These are phyloP conservation scores for Nannizzia gypsea DNA, from an alignment of 2,329 filamentous ascomycete genomes.

Conservation along the genomic window DNA sequence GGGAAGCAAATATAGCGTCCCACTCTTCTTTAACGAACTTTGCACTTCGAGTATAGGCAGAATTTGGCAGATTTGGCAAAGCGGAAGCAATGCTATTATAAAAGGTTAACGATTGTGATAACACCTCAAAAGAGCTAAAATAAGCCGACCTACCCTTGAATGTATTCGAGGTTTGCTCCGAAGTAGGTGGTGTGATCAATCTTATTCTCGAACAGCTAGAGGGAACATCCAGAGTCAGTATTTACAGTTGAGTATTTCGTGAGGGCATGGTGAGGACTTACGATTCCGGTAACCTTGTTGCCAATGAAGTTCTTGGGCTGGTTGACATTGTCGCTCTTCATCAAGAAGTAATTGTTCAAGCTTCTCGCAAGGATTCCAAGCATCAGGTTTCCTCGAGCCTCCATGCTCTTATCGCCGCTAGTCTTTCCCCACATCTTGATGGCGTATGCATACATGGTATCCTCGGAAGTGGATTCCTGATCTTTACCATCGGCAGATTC, in stretches of 20 bases:
- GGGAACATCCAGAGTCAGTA: not conserved
- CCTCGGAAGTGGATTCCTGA: slow-evolving; percentile 76
- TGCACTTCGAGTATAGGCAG: slow-evolving; percentile 52
- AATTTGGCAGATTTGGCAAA: slow-evolving; percentile 57
- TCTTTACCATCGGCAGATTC: slow-evolving; percentile 44
- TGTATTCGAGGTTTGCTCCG: slow-evolving; percentile 57
- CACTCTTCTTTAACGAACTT: slow-evolving; percentile 74
- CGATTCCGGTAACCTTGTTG: slow-evolving; percentile 59
- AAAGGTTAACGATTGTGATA: not conserved
- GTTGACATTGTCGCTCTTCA: slow-evolving; percentile 55
- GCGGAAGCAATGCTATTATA: slow-evolving; percentile 58
- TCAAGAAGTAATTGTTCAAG: slow-evolving; percentile 71
- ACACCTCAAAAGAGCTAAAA: slow-evolving; percentile 4
- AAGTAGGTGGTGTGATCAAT: slow-evolving; percentile 89
- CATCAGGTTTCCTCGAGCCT: slow-evolving; percentile 73
- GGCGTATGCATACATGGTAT: slow-evolving; percentile 74
- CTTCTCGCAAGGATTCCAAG: slow-evolving; percentile 64
- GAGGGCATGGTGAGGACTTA: slow-evolving; percentile 18
- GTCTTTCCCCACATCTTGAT: slow-evolving; percentile 89
- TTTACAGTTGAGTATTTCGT: no score
- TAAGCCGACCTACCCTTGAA: slow-evolving; percentile 42
- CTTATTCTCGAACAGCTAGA: slow-evolving; percentile 79
- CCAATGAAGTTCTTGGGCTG: slow-evolving; percentile 66
- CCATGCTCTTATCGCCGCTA: slow-evolving; percentile 64
- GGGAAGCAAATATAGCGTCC: slow-evolving; percentile 61